Conservation (phyloP, 495 filamentous ascomycete genomes). For the Hypoxylon fragiforme region DNA sequence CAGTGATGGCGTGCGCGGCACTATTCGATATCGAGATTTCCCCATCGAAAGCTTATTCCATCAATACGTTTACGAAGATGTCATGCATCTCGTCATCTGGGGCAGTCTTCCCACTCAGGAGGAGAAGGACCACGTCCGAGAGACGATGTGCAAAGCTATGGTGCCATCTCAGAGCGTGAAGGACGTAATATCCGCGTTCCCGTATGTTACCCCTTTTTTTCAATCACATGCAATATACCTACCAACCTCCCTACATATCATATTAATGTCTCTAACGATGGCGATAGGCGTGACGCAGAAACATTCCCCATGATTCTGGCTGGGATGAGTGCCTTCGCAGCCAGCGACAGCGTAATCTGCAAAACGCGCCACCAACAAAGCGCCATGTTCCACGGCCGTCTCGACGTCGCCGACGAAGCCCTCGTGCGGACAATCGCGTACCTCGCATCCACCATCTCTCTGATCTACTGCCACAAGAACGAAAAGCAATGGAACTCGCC, state of each 20-base stretch:
- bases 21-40: slow-evolving; percentile 46
- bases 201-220: slow-evolving; percentile 11
- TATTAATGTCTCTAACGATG: slow-evolving; percentile 1
- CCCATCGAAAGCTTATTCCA: slow-evolving; percentile 49
- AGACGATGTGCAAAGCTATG: slow-evolving; percentile 43
- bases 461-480: slow-evolving; percentile 46
- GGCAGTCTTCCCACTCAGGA: slow-evolving; percentile 44
- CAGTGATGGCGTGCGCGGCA: slow-evolving; percentile 38
- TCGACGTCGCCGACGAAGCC: slow-evolving; percentile 44
- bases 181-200: slow-evolving; percentile 41
- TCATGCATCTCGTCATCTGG: slow-evolving; percentile 52
- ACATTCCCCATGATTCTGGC: slow-evolving; percentile 38
- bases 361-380: slow-evolving; percentile 42
- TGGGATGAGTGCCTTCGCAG: slow-evolving; percentile 44
- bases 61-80: slow-evolving; percentile 46
- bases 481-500: slow-evolving; percentile 48
- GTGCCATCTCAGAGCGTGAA: slow-evolving; percentile 39
- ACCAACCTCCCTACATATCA: background rate
- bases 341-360: slow-evolving; percentile 36
- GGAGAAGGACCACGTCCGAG: slow-evolving; percentile 42
- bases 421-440: slow-evolving; percentile 47
- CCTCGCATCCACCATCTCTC: slow-evolving; percentile 43
- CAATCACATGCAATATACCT: background rate
- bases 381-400: slow-evolving; percentile 46
- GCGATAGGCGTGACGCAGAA: slow-evolving; percentile 24